Conservation (phyloP, 495 filamentous ascomycete species). For the Talaromyces ruber region DNA sequence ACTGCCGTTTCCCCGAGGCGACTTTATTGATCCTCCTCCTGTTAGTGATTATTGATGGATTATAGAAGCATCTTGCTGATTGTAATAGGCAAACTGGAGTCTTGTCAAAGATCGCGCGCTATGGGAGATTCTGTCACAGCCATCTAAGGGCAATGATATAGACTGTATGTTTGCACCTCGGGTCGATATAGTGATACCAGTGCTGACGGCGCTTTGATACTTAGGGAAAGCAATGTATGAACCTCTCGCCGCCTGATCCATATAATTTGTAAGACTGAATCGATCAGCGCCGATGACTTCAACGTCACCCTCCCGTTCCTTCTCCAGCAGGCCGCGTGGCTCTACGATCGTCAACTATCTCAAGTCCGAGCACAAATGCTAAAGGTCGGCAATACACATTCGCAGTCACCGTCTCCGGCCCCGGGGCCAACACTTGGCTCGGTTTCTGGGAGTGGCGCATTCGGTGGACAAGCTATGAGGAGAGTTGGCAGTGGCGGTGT, state of each 20-base stretch:
- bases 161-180: slow-evolving; percentile 53
- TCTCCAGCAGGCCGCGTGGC: slow-evolving; percentile 88
- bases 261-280: slow-evolving; percentile 2
- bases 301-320: slow-evolving; percentile 80
- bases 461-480: slow-evolving; percentile 49
- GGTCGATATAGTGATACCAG: neutral
- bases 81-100: slow-evolving; percentile 57
- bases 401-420: slow-evolving; percentile 34
- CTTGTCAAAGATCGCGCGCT: slow-evolving; percentile 73
- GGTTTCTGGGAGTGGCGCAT: slow-evolving; percentile 37
- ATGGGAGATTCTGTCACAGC: slow-evolving; percentile 82
- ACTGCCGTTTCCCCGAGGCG: slow-evolving; percentile 75
- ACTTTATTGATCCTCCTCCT: slow-evolving; percentile 83
- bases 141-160: slow-evolving; percentile 63
- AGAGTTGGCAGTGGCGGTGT: slow-evolving; percentile 49
- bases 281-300: slow-evolving; percentile 48
- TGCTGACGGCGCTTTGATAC: slow-evolving; percentile 20
- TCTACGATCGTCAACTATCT: slow-evolving; percentile 83
- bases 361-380: slow-evolving; percentile 88
- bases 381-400: slow-evolving; percentile 50
- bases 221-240: slow-evolving; percentile 75
- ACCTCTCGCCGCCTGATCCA: slow-evolving; percentile 2
- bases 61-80: too few relatives aligned
- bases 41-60: slow-evolving; percentile 53
- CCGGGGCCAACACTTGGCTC: slow-evolving; percentile 26